Evolutionary conservation across 2,329 filamentous ascomycete genomes (phyloP).

Genomic region (Pseudogymnoascus destructans): DNA sequence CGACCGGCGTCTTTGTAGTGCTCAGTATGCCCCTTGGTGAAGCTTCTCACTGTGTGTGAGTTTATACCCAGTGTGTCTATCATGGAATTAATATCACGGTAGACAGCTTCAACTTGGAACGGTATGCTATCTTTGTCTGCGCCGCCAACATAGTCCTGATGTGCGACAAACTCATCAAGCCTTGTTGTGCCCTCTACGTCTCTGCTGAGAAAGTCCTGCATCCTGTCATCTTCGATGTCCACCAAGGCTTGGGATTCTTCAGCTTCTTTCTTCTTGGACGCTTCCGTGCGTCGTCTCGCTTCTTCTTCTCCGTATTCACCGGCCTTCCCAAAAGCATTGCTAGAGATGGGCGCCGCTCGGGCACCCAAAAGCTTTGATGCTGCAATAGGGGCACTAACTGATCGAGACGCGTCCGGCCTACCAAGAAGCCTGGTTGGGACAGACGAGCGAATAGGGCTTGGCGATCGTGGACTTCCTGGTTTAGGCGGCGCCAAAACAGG

Average conservation of each 20-base stretch:
- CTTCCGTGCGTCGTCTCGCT: conserved; percentile 21
- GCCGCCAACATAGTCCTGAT: conserved; percentile 40
- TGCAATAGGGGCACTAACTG: conserved; percentile 47
- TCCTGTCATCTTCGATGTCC: conserved; percentile 57
- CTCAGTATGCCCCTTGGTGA: conserved; percentile 54
- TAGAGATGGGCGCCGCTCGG: conserved; percentile 33
- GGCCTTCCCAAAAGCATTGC: conserved; percentile 13
- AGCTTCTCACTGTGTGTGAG: conserved; percentile 44
- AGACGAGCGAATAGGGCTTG: conserved; percentile 53
- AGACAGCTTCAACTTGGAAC: conserved; percentile 52
- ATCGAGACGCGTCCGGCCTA: conserved; percentile 39
- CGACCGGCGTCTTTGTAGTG: conserved; percentile 40
- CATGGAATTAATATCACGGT: conserved; percentile 83
- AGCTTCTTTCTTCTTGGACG: conserved; percentile 41
- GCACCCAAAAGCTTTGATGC: conserved; percentile 38
- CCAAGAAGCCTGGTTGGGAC: conserved; percentile 36
- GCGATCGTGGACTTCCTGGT: conserved; percentile 52
- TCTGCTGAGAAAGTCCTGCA: conserved; percentile 49
- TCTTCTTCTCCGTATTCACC: conserved; percentile 21
- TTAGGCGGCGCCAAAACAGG: conserved; percentile 40
- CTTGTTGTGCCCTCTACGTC: conserved; percentile 47
- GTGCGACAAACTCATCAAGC: conserved; percentile 55
- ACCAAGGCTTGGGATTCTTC: conserved; percentile 44
- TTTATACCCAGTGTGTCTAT: conserved; percentile 86
- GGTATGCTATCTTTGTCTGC: conserved; percentile 38